Conservation (phyloP, 441 rosid species). For the Eruca vesicaria region DNA sequence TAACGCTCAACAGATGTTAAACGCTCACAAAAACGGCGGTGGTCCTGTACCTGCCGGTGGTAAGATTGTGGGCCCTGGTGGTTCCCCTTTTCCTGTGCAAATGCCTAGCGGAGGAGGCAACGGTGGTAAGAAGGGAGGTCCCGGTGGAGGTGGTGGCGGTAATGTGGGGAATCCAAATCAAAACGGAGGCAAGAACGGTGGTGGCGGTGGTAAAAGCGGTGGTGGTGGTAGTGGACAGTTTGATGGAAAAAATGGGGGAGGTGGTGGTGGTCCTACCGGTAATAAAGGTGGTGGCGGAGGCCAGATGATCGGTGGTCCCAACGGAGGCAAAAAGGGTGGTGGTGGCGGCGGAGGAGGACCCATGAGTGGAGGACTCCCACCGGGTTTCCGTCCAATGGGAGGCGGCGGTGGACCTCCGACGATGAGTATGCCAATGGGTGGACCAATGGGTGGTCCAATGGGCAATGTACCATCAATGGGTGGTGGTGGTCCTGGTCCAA, state of each 20-base stretch:
- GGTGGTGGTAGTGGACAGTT: constrained; percentile 41
- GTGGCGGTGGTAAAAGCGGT: constrained; percentile 44
- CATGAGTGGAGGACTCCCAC: constrained; percentile 39
- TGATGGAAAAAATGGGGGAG: constrained; percentile 43
- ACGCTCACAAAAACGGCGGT: constrained; percentile 53
- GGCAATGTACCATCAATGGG: constrained; percentile 54
- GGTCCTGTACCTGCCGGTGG: constrained; percentile 39
- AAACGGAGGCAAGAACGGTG: constrained; percentile 48
- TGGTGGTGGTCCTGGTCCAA: constrained; percentile 37
- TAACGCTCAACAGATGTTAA: constrained; percentile 55
- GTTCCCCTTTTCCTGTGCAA: constrained; percentile 46
- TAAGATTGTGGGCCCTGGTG: background rate
- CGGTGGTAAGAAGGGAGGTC: constrained; percentile 53
- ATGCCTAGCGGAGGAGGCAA: constrained; percentile 39
- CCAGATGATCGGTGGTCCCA: constrained; percentile 33
- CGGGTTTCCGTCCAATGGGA: constrained; percentile 36
- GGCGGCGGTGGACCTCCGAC: constrained; percentile 21
- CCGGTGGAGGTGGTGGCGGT: constrained; percentile 37
- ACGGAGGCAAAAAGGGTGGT: constrained; percentile 44
- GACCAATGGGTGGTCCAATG: constrained; percentile 32
- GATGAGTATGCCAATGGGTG: constrained; percentile 36
- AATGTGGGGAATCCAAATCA: constrained; percentile 51
- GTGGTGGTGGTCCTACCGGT: constrained; percentile 35
- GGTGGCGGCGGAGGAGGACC: constrained; percentile 48
- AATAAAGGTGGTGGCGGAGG: constrained; percentile 34